Conservation (phyloP, 176 grass and related monocot species). For the maize (Zea mays) region Zm-B73-REFERENCE-NAM-5.0 NC_050102.1:156220501-156221000, state of each 20-base stretch:
- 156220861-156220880: conserved; percentile 71
- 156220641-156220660: conserved; percentile 15
- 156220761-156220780: conserved; percentile 70
- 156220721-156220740: conserved; percentile 77
- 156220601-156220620: conserved; percentile 77
- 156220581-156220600: conserved; percentile 64
- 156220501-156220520: background rate
- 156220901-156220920: conserved; percentile 67
- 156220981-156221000: background rate
- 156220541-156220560: conserved; percentile 75
- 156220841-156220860: conserved; percentile 42
- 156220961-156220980: conserved; percentile 3
- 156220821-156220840: conserved; percentile 60
- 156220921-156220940: conserved; percentile 33
- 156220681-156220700: conserved; percentile 40
- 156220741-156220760: conserved; percentile 69
- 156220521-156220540: conserved; percentile 13
- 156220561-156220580: conserved; percentile 89
- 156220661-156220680: conserved; percentile 7
- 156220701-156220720: conserved; percentile 76
- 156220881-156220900: conserved; percentile 60
- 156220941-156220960: background rate
- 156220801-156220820: conserved; percentile 64
- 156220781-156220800: conserved; percentile 64
- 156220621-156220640: conserved; percentile 12